A percentile compares a stretch with the other conserved stretches of the same genome.
phyloP scores from a whole-genome alignment of 805 yeast species.

The Candida nanaspora region DNA sequence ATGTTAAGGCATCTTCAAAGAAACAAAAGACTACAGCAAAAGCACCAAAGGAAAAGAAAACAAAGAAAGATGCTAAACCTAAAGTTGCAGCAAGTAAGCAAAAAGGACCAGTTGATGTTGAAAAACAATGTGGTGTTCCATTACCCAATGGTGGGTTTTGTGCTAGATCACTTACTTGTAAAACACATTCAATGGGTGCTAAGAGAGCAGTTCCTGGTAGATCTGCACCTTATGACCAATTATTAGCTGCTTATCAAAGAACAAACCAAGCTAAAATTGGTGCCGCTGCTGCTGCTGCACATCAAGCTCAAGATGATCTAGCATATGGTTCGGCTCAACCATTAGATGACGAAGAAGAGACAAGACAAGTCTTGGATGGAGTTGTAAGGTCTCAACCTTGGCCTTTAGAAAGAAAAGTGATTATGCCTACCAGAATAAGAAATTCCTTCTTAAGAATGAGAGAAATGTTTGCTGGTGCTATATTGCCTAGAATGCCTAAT shows the following conservation, averaged over 20 bases:
- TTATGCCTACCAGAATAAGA: constrained; percentile 65
- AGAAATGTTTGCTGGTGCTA: constrained; percentile 88
- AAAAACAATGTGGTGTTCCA: constrained; percentile 93
- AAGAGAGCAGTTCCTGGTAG: constrained; percentile 93
- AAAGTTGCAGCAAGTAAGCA: constrained; percentile 45
- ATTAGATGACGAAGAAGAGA: constrained; percentile 85
- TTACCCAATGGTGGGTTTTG: constrained; percentile 92
- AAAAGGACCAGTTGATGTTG: constrained; percentile 84
- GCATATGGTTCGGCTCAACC: constrained; percentile 39
- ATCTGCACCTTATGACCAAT: constrained; percentile 83
- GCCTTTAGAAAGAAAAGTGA: constrained; percentile 73
- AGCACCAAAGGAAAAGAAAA: constrained; percentile 3
- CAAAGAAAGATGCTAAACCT: constrained; percentile 22
- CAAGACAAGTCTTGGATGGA: constrained; percentile 86
- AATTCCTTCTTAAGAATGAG: constrained; percentile 78
- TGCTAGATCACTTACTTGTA: constrained; percentile 93
- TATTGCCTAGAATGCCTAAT: constrained; percentile 52
- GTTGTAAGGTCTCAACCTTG: constrained; percentile 71
- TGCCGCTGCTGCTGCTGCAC: constrained; percentile 72
- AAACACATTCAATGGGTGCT: constrained; percentile 98
- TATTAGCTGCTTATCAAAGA: constrained; percentile 84
- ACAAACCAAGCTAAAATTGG: constrained; percentile 88
- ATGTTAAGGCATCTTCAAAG: constrained; percentile 4
- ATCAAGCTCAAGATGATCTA: constrained; percentile 66
- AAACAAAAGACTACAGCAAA: constrained; percentile 9